These are phyloP conservation scores for Stagonosporopsis vannaccii DNA, from an alignment of 2,329 filamentous ascomycete genomes.

Conservation along the genomic window DNA sequence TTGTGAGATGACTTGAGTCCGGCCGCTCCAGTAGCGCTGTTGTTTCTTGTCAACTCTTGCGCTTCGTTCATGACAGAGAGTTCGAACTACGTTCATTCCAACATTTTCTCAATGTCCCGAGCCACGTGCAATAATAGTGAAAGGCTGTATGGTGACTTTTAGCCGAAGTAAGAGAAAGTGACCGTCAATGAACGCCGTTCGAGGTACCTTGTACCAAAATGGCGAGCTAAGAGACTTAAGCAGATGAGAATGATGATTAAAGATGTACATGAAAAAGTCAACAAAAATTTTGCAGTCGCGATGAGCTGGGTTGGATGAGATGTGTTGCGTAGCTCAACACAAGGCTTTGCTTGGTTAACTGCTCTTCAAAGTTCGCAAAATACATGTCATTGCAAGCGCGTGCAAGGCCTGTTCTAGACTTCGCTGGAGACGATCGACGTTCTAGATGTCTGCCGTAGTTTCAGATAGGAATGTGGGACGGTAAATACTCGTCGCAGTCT, in stretches of 20 bases:
- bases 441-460: conserved; percentile 5
- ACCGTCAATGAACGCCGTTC: too few relatives aligned
- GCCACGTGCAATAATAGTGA: neutral
- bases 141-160: too few relatives aligned
- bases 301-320: neutral
- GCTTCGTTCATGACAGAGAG: neutral
- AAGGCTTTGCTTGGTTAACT: neutral
- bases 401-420: conserved; percentile 1
- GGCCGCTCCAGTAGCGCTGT: neutral
- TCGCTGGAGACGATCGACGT: neutral
- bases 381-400: neutral
- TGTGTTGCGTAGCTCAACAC: neutral
- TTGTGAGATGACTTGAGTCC: neutral
- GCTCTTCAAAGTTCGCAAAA: too few relatives aligned
- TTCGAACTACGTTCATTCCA: neutral
- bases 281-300: too few relatives aligned
- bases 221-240: too few relatives aligned
- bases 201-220: too few relatives aligned
- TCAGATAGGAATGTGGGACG: conserved; percentile 7
- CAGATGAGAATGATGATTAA: too few relatives aligned
- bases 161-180: neutral
- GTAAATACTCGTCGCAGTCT: neutral
- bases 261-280: too few relatives aligned
- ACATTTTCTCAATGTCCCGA: too few relatives aligned
- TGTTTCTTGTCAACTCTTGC: neutral